These are phyloP conservation scores for Ophiostoma ulmi DNA, from an alignment of 2,329 filamentous ascomycete genomes.

Conservation along the genomic window DNA sequence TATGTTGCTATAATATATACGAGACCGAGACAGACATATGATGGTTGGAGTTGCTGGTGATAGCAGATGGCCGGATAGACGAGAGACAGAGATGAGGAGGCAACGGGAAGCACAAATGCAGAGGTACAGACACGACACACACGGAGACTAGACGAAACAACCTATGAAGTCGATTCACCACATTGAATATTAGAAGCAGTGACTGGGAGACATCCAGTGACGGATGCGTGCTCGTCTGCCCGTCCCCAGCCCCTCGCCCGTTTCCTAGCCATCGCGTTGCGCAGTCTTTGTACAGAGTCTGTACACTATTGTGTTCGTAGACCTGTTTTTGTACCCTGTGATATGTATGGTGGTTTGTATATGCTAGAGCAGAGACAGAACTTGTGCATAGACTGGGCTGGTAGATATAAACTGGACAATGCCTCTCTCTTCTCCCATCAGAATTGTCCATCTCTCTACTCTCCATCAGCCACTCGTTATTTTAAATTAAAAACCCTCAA, in stretches of 20 bases:
- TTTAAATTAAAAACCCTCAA: background rate
- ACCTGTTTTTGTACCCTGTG: background rate
- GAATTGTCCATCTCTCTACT: no score
- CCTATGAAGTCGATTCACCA: background rate
- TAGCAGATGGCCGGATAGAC: background rate
- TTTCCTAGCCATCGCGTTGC: background rate
- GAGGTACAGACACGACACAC: background rate
- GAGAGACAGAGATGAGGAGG: background rate
- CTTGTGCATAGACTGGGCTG: background rate
- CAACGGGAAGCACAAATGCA: conserved; percentile 4
- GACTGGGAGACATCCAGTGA: background rate
- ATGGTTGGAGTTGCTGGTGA: background rate
- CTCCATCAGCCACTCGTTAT: background rate
- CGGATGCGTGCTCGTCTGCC: background rate
- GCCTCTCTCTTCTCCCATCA: background rate
- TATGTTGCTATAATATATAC: background rate
- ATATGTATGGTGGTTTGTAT: background rate
- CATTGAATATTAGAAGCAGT: background rate
- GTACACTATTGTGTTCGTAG: background rate
- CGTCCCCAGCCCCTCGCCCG: background rate
- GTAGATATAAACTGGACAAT: background rate
- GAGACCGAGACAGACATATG: background rate
- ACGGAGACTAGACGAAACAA: background rate
- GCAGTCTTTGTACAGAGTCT: background rate
- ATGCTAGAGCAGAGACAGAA: background rate